Evolutionary conservation across 179 eudicot genomes (phyloP).

Genomic region (Beta lomatogona): DNA sequence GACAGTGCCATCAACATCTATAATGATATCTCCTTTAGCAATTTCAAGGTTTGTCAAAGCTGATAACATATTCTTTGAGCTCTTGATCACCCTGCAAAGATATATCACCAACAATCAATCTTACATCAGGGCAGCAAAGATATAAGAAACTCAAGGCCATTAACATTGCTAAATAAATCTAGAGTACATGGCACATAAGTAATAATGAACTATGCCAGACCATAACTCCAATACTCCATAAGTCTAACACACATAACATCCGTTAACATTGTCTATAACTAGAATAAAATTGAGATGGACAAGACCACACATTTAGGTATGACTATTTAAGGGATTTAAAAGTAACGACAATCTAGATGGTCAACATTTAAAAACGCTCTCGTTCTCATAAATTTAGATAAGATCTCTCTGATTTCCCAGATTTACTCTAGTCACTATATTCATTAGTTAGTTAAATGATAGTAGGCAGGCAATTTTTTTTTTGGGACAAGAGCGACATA

Average conservation of each 20-base stretch:
- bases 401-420: not conserved
- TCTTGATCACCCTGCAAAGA: constrained; percentile 69
- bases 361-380: not conserved
- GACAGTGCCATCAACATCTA: constrained; percentile 84
- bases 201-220: not conserved
- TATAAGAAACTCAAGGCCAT: not conserved
- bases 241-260: not conserved
- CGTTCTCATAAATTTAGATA: not conserved
- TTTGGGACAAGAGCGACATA: no score
- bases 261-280: not conserved
- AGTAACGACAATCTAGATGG: not conserved
- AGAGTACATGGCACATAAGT: not conserved
- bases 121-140: not conserved
- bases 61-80: constrained; percentile 50
- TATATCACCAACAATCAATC: constrained; percentile 2
- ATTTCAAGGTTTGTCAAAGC: constrained; percentile 59
- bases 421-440: no score
- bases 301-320: not conserved
- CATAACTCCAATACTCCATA: not conserved
- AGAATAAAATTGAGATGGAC: not conserved
- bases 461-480: no score
- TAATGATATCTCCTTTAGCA: constrained; percentile 65
- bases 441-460: no score
- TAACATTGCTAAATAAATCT: constrained; percentile 1
- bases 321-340: not conserved